Evolutionary conservation across 768 basidiomycete genomes (phyloP).

Genomic region (Mycena albidolilacea): DNA sequence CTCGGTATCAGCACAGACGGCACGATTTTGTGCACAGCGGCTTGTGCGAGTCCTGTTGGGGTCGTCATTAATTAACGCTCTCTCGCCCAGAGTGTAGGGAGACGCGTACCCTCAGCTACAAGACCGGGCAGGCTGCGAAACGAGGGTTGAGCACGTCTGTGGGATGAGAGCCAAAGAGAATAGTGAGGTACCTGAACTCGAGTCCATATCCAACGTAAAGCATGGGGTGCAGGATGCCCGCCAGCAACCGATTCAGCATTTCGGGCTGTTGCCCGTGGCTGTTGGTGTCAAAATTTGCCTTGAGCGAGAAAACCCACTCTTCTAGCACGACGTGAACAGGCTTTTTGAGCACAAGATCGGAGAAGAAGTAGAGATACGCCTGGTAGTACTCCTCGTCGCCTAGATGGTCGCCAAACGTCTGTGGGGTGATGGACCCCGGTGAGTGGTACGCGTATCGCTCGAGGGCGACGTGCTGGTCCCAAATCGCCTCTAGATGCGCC

Average conservation of each 20-base stretch:
- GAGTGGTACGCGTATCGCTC: neutral
- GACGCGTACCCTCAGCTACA: constrained; percentile 3
- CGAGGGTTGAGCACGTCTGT: neutral
- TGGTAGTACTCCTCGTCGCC: constrained; percentile 10
- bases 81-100: neutral
- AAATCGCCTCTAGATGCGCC: constrained; percentile 5
- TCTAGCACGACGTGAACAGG: constrained; percentile 48
- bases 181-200: constrained; percentile 61
- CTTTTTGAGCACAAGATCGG: neutral
- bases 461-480: constrained; percentile 2
- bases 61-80: neutral
- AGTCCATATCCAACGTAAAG: constrained; percentile 76
- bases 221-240: constrained; percentile 73
- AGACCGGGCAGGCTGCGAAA: constrained; percentile 11
- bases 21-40: neutral
- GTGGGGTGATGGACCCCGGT: neutral
- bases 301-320: constrained; percentile 70
- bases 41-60: constrained; percentile 6
- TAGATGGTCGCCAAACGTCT: constrained; percentile 1
- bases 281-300: constrained; percentile 59
- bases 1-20: constrained; percentile 15
- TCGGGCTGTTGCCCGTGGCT: constrained; percentile 44
- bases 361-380: constrained; percentile 14
- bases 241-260: constrained; percentile 71
- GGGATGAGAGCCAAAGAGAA: neutral